Evolutionary conservation across 1,284 basidiomycete species (phyloP).

Genomic region (Nidula niveotomentosa): DNA sequence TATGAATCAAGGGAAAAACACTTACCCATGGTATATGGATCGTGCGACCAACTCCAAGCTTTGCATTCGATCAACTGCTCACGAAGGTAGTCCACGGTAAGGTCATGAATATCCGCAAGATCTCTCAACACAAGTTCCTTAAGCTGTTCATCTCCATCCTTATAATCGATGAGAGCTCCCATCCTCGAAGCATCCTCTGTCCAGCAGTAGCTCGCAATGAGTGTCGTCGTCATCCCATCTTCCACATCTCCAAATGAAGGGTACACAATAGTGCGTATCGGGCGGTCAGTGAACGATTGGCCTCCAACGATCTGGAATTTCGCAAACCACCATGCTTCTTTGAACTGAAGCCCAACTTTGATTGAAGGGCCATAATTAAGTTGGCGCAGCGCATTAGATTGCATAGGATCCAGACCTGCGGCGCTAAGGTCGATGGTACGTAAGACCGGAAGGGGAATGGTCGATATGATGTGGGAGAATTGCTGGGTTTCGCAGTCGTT

Average conservation of each 20-base stretch:
- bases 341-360: slow-evolving; percentile 23
- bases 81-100: slow-evolving; percentile 8
- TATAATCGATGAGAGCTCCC: slow-evolving; percentile 12
- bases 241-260: slow-evolving; percentile 16
- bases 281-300: slow-evolving; percentile 19
- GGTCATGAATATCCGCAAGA: slow-evolving; percentile 17
- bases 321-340: slow-evolving; percentile 18
- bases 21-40: slow-evolving; percentile 17
- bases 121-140: slow-evolving; percentile 15
- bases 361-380: slow-evolving; percentile 19
- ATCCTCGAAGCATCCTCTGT: slow-evolving; percentile 17
- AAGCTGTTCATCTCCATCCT: slow-evolving; percentile 8
- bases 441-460: slow-evolving; percentile 15
- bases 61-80: slow-evolving; percentile 9
- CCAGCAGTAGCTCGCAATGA: slow-evolving; percentile 24
- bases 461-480: slow-evolving; percentile 20
- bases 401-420: slow-evolving; percentile 8
- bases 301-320: slow-evolving; percentile 19
- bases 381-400: slow-evolving; percentile 13
- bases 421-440: slow-evolving; percentile 10
- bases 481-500: slow-evolving; percentile 3
- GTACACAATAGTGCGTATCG: slow-evolving; percentile 20
- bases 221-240: slow-evolving; percentile 9
- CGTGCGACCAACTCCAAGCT: slow-evolving; percentile 16
- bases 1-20: too few species aligned